Percentiles rank a stretch among this genome's conserved stretches.
Conservation (phyloP, 176 grass and related monocot species). For the Guadua angustifolia region DNA sequence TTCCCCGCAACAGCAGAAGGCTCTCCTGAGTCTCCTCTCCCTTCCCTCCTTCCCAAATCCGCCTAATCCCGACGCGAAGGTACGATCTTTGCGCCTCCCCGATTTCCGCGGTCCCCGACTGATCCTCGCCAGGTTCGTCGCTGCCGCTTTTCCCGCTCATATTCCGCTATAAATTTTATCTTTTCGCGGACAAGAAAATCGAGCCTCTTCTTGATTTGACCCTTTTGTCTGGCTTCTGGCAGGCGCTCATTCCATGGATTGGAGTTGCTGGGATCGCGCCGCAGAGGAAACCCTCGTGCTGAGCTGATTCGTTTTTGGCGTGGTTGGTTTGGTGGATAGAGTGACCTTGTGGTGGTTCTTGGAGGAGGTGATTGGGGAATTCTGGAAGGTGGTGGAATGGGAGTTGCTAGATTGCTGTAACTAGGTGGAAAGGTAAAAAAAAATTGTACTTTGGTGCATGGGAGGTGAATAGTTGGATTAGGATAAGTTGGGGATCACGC, state of each 20-base stretch:
- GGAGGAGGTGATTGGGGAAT: conserved; percentile 9
- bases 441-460: neutral
- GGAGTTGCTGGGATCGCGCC: conserved; percentile 35
- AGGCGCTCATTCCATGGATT: conserved; percentile 43
- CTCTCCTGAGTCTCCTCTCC: neutral
- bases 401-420: neutral
- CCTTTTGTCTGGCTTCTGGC: conserved; percentile 6
- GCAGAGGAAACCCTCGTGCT: conserved; percentile 23
- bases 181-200: neutral
- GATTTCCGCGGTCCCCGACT: neutral
- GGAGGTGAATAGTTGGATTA: conserved; percentile 33
- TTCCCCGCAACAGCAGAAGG: neutral
- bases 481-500: conserved; percentile 25
- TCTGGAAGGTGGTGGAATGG: conserved; percentile 21
- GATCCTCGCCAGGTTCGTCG: conserved; percentile 8
- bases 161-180: neutral
- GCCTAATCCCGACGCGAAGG: conserved; percentile 1
- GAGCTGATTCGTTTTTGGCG: conserved; percentile 1
- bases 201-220: neutral
- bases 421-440: neutral
- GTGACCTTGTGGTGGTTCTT: conserved; percentile 3
- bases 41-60: conserved; percentile 21
- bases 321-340: neutral
- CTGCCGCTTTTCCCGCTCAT: neutral
- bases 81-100: neutral